Evolutionary conservation across 352 stramenopile species (phyloP).

Genomic region (Globisporangium mamillatum): DNA sequence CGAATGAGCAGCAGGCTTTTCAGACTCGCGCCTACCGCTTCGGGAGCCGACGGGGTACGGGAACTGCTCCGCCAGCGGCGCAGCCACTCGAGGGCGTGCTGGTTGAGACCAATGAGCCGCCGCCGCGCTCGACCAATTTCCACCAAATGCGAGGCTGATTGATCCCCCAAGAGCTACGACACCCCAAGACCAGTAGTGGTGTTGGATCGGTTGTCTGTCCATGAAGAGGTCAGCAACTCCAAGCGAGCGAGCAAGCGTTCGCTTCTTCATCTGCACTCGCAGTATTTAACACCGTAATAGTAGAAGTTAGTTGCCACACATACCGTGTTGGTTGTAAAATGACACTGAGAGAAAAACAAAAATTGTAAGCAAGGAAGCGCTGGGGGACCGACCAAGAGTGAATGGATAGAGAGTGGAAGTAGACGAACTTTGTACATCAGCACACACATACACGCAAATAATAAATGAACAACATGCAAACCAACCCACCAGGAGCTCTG

Average conservation of each 20-base stretch:
- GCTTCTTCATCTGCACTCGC: not conserved
- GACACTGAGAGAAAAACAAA: not conserved
- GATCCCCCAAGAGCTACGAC: not conserved
- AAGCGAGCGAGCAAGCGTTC: not conserved
- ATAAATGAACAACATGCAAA: no score
- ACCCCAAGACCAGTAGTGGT: no score
- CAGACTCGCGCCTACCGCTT: constrained; percentile 17
- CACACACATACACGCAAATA: no score
- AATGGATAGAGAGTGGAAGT: not conserved
- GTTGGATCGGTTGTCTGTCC: no score
- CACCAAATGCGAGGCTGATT: constrained; percentile 13
- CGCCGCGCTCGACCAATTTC: constrained; percentile 7
- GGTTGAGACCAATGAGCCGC: not conserved
- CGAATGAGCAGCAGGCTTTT: constrained; percentile 63
- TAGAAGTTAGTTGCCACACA: not conserved
- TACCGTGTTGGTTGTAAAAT: constrained; percentile 1
- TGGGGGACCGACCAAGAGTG: not conserved
- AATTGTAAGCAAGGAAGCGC: not conserved
- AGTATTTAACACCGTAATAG: not conserved
- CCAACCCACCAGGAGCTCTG: no score
- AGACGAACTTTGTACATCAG: no score
- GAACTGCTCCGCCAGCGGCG: constrained; percentile 3
- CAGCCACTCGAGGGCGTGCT: constrained; percentile 13
- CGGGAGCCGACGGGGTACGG: not conserved
- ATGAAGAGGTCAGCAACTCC: no score